phyloP scores from a whole-genome alignment of 345 rosid species.

The Sisymbrium irio region DNA sequence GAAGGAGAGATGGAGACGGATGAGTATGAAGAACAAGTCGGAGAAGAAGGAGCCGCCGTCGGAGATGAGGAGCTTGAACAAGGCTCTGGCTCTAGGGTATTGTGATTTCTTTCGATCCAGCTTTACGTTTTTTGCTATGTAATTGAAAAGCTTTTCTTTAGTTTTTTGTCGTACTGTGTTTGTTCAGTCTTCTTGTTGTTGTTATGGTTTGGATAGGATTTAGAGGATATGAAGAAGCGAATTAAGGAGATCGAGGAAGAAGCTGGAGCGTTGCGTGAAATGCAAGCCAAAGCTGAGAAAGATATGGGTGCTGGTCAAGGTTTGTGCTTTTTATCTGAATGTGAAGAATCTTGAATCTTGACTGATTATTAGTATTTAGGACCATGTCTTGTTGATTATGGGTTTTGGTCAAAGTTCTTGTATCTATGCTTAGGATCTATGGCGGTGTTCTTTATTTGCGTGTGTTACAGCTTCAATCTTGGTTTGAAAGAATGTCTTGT shows the following conservation, averaged over 20 bases:
- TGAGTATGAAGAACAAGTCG: slow-evolving; percentile 54
- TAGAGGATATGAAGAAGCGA: slow-evolving; percentile 98
- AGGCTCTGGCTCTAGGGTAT: slow-evolving; percentile 61
- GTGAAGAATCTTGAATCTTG: neutral
- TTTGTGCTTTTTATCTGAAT: slow-evolving; percentile 13
- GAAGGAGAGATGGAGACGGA: slow-evolving; percentile 71
- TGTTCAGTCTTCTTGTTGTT: neutral
- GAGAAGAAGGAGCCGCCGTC: slow-evolving; percentile 41
- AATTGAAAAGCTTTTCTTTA: too few species aligned
- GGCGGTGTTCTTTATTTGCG: neutral
- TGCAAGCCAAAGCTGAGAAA: slow-evolving; percentile 99
- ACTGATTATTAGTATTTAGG: neutral
- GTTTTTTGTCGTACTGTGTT: neutral
- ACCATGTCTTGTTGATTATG: neutral
- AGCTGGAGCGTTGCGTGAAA: slow-evolving; percentile 96
- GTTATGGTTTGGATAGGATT: slow-evolving; percentile 48
- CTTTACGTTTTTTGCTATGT: neutral
- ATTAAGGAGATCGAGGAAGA: slow-evolving; percentile 96
- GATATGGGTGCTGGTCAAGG: slow-evolving; percentile 99
- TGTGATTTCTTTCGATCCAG: slow-evolving; percentile 7
- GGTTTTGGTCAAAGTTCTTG: neutral
- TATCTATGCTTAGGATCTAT: neutral
- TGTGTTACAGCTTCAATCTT: neutral
- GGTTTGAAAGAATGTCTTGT: neutral
- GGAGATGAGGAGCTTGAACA: slow-evolving; percentile 52